Evolutionary conservation across 345 rosid species (phyloP).

Genomic region (Rhizophora apiculata): DNA sequence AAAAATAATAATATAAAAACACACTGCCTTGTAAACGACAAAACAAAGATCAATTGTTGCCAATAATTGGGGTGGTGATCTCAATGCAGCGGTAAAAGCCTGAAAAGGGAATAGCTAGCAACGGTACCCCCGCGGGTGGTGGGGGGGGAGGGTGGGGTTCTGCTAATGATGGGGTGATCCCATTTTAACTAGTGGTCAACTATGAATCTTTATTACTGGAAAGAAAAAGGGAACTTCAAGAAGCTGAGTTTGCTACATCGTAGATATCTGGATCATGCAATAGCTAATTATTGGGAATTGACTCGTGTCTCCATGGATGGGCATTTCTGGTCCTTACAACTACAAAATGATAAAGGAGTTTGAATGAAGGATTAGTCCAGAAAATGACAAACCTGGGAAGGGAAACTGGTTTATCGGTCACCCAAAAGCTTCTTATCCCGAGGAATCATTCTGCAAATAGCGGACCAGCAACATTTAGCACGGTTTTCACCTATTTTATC

Average conservation of each 20-base stretch:
- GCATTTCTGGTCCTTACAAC: conserved; percentile 10
- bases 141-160: too few species aligned
- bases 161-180: not conserved
- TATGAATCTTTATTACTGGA: not conserved
- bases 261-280: not conserved
- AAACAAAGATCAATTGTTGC: not conserved
- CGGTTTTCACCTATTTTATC: too few species aligned
- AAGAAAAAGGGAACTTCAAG: not conserved
- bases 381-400: conserved; percentile 25
- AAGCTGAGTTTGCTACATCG: not conserved
- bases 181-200: conserved; percentile 1
- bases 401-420: conserved; percentile 6
- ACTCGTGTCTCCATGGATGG: conserved; percentile 5
- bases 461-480: too few species aligned
- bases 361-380: conserved; percentile 4
- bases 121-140: too few species aligned
- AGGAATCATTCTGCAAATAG: conserved; percentile 24
- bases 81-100: too few species aligned
- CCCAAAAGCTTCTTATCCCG: conserved; percentile 23
- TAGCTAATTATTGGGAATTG: not conserved
- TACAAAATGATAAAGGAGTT: conserved; percentile 9
- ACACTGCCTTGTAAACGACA: not conserved
- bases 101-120: too few species aligned
- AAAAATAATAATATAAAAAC: not conserved
- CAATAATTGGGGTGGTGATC: too few species aligned